A percentile compares a stretch with the other conserved stretches of the same genome.
Evolutionary conservation across 83 land plant genomes (phyloP).

Genomic region (Diphasiastrum complanatum): DNA sequence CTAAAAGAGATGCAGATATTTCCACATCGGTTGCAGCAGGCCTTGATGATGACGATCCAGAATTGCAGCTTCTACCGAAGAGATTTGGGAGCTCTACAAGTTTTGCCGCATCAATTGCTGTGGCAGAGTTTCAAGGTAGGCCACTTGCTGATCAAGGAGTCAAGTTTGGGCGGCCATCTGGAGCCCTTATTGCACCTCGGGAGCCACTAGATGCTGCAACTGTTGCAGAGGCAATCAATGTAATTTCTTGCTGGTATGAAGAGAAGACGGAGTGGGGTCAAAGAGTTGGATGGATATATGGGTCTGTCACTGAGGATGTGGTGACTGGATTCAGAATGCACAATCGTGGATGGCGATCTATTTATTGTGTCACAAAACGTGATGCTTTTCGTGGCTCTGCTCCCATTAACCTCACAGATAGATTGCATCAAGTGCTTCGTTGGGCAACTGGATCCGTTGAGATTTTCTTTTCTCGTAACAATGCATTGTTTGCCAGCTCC

Average conservation of each 20-base stretch:
- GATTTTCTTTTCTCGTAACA: constrained; percentile 15
- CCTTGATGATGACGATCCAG: constrained; percentile 1
- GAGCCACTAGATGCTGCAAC: constrained; percentile 8
- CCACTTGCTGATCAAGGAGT: constrained; percentile 9
- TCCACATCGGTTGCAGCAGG: neutral
- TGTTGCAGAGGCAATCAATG: constrained; percentile 17
- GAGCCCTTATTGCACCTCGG: neutral
- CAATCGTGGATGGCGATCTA: constrained; percentile 9
- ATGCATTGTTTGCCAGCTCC: constrained; percentile 9
- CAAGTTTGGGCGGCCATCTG: constrained; percentile 9
- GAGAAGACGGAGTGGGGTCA: no score
- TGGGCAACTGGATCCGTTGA: constrained; percentile 16
- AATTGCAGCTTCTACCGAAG: constrained; percentile 3
- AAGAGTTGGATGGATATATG: no score
- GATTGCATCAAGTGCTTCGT: no score
- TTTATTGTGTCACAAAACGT: no score
- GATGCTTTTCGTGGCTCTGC: constrained; percentile 9
- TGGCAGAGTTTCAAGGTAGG: constrained; percentile 11
- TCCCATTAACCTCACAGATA: no score
- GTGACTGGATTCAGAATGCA: constrained; percentile 12
- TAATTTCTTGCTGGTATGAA: no score
- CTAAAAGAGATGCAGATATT: neutral
- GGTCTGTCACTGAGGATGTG: no score
- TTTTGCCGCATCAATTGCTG: constrained; percentile 1
- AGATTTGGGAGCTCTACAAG: constrained; percentile 3